Conservation (phyloP, 192 early-diverging fungal species). For the Irineochytrium annulatum region DNA sequence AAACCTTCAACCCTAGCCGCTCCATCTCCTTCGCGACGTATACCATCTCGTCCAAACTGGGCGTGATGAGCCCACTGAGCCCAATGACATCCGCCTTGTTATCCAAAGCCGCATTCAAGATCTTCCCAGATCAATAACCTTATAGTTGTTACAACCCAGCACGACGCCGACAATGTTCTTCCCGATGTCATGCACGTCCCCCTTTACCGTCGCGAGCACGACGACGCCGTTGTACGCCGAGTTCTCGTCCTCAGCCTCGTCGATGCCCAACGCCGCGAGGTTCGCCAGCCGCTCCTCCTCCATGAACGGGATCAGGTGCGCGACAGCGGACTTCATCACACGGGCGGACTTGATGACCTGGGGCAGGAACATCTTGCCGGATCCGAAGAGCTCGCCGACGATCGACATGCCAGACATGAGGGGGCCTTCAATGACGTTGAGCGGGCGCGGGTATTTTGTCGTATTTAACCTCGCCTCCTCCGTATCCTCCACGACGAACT, state of each 20-base stretch:
- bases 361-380: constrained; percentile 97
- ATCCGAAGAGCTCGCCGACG: constrained; percentile 92
- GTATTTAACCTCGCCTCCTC: constrained; percentile 83
- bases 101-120: constrained; percentile 79
- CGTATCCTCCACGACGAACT: constrained; percentile 87
- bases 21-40: constrained; percentile 92
- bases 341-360: constrained; percentile 95
- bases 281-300: constrained; percentile 80
- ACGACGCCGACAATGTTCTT: constrained; percentile 98
- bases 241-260: constrained; percentile 55
- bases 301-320: constrained; percentile 92
- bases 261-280: constrained; percentile 47
- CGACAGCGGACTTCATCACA: constrained; percentile 97
- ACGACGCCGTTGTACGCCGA: constrained; percentile 81
- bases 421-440: constrained; percentile 95
- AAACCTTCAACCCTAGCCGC: constrained; percentile 71
- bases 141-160: constrained; percentile 96
- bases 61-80: constrained; percentile 89
- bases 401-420: constrained; percentile 92
- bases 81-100: constrained; percentile 93
- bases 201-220: constrained; percentile 93
- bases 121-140: constrained; percentile 93
- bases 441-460: constrained; percentile 72
- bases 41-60: constrained; percentile 96
- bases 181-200: constrained; percentile 97